Evolutionary conservation across 805 yeast species (phyloP).

Genomic region (Yarrowia sp.): DNA sequence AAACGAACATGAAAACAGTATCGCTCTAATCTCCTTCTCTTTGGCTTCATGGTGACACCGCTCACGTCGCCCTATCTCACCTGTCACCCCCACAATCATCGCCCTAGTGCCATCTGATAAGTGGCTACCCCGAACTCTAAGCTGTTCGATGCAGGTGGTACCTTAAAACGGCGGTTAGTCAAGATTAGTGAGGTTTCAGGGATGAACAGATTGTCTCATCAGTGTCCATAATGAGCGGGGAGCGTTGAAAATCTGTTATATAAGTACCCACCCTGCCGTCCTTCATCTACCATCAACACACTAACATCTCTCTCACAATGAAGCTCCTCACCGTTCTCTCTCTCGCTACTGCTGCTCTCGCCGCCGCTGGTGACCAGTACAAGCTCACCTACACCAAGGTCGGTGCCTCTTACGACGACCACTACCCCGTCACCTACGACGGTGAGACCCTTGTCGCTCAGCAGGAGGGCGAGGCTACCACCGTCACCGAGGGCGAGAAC

Average conservation of each 20-base stretch:
- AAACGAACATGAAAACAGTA: too few species aligned
- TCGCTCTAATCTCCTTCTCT: too few species aligned
- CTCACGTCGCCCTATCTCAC: too few species aligned
- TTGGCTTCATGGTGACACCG: too few species aligned
- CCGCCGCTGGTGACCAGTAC: conserved; percentile 6
- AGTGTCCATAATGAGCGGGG: neutral
- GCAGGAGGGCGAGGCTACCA: neutral
- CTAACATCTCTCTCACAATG: neutral
- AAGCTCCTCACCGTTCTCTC: conserved; percentile 6
- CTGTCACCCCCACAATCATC: neutral
- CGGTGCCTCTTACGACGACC: neutral
- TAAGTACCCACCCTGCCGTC: neutral
- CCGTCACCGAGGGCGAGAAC: neutral
- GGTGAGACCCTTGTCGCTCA: neutral
- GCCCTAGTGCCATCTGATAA: neutral
- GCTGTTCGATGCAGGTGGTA: conserved; percentile 4
- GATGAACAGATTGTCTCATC: neutral
- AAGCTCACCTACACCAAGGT: neutral
- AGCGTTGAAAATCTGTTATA: neutral
- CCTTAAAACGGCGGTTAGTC: neutral
- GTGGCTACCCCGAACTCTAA: neutral
- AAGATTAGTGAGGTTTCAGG: conserved; percentile 12
- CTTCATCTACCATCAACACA: neutral
- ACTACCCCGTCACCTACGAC: neutral
- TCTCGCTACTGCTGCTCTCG: neutral